Evolutionary conservation across 2,329 filamentous ascomycete genomes (phyloP), one percentile per base, ranked within the genome.

Genomic region (Exophiala xenobiotica): DNA sequence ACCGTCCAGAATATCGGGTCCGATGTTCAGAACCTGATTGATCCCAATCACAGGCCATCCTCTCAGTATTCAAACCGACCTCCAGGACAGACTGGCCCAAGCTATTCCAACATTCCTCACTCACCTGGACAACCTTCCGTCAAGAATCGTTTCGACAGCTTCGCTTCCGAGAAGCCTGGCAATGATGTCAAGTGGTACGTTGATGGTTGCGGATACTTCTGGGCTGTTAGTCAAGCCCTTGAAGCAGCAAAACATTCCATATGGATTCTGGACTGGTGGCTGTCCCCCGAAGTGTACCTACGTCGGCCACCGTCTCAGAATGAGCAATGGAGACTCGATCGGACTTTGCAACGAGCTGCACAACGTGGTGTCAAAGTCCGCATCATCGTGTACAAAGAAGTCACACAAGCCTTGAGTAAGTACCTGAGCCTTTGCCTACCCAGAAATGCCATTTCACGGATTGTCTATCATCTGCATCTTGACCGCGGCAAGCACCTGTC

Each of bases 311-410:
- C 90, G 6, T 82, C 87, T 16, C 79, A 81, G 65, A 90, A 95
- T 69, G 85, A 95, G 67, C 77, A 86, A 61, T 96, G 95, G 67
- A 84, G 90, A 4, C 74, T 96, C 31, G 90, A 96, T 69, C 81
- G 83, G 43, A 85, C 95, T 83, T 80, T 96, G 41, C 79, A 87
- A 62, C 85, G 85, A 48, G 90, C 90, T 6, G 90, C 91, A 20
- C 80, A 92, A 70, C 82, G 90, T 37, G 91, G 90, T 35, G 90
- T 96, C 39, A 82, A 86, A 61, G 78, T 96, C 61, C 86, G 91
- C 62, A 78, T 95, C 45, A 90, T 96, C 46, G 88, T 96, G 8
- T 96, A 96, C 74, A 96, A 95, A 71, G 91, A 96, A 71, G 88
- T 92, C 6, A 82, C 87, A 3, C 86, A 89, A 64, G 87, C 89